Base-by-base conservation (phyloP, 495 filamentous ascomycete genomes). In the Hypoxylon trugodes region DNA sequence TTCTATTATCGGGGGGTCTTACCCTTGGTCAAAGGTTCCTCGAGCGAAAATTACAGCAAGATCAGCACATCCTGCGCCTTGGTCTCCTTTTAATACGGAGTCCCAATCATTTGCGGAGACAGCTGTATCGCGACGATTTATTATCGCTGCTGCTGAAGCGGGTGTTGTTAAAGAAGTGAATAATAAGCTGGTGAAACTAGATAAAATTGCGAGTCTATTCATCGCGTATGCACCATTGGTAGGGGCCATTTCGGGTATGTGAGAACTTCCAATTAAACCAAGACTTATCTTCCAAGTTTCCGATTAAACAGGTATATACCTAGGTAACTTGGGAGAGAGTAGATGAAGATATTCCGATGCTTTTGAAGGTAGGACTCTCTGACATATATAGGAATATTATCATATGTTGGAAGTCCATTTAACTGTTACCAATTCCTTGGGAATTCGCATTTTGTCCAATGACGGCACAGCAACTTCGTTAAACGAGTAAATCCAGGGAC, bases 1-100 rank as follows among this genome's bases (percentile, higher is more conserved):
- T 12, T 12, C 16, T 32, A n/a, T 4, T 18, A 24, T 8, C 38
- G 22, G 10, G 4, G n/a, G 7, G 12, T 13, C 67, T 46, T 60
- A 70, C 67, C 63, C 67, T 42, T 61, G 19, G 28, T 70, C 67
- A 35, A 70, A 70, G 19, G 67, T 70, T 13, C 67, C 63, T 18
- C 67, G 58, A n/a, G 67, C 67, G 26, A 70, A 70, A n/a, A 70
- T 70, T 21, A 70, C 67, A 5, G 67, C 67, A 36, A 70, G 63
- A 13, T 68, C 67, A 30, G 58, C 59, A 21, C 63, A 70, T 36
- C 24, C 13, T 26, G 62, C 61, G 7, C 18, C 43, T 25, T 40
- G 13, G 15, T 18, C 49, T 12, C 47, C 59, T 2, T 50, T 18
- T 1, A 67, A 54, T 8, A 69, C 42, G 2, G 56, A 25, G 15